Base-by-base conservation (phyloP, 2,329 filamentous ascomycete species). In the Emmonsiellopsis sp. region DNA sequence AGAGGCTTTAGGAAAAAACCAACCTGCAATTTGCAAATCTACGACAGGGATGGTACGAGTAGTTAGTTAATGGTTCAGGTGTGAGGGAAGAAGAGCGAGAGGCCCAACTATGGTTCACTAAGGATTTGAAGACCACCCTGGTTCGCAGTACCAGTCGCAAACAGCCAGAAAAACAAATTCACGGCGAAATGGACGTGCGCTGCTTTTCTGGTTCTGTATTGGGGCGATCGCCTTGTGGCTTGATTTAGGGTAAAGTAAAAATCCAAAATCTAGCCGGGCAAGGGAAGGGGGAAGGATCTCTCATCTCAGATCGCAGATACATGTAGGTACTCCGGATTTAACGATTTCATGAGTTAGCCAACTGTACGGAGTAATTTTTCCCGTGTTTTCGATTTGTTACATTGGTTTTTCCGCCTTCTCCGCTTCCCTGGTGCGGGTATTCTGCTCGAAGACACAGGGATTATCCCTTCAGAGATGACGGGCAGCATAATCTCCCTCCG, bases 211-310 rank as follows among this genome's bases (percentile, higher is more conserved):
- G 45, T 48, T 48, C 45, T 6, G 36, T 49, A 49, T 49, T 49
- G 46, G 21, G 45, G 34, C 46, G 46, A 49, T 49, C 33, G 36
- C 17, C 46, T 49, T 49, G 46, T 49, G 46, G 46, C 46, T 49
- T 48, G 34, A 17, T 36, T 21, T 49, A 49, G 36, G 14, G 46
- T 40, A 39, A 49, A 49, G 21, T 27, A 27, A 27, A 27, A 27
- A 27, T 27, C 21, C 21, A 27, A 27, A 27, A 27, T 27, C 21
- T 27, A 5, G 21, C 21, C 21, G 21, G 21, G 21, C 21, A 5
- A 27, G 21, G 21, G 21, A 27, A 27, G 21, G 21, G 21, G 21
- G 21, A 27, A 5, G 21, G 21, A 27, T 27, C 21, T 27, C 32
- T 40, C 21, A 49, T 39, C 17, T 40, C 14, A 49, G 17, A 39